Percentiles rank a stretch among this genome's conserved stretches.
These are phyloP conservation scores for Artemisia tridentata DNA, from an alignment of 129 eudicot genomes.

Conservation along the genomic window DNA sequence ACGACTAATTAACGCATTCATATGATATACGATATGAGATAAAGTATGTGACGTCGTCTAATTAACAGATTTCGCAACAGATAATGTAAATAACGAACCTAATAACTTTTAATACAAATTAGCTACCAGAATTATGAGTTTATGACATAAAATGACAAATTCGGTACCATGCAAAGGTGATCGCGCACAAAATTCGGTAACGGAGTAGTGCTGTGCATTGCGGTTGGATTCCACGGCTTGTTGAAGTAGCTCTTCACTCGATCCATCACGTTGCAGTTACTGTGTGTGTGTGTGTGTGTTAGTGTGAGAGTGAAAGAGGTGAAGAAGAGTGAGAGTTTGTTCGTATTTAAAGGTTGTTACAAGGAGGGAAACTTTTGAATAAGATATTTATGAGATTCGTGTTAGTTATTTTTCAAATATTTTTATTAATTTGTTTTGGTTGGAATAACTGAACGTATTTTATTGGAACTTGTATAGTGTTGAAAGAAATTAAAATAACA, in stretches of 20 bases:
- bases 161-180: neutral
- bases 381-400: neutral
- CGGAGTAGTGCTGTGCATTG: neutral
- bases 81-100: too few species aligned
- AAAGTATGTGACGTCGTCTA: neutral
- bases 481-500: too few species aligned
- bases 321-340: neutral
- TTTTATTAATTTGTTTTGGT: too few species aligned
- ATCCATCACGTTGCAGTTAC: neutral
- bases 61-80: neutral
- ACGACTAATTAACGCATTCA: neutral
- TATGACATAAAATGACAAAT: too few species aligned
- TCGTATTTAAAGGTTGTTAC: neutral
- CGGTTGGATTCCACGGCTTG: neutral
- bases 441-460: too few species aligned
- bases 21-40: neutral
- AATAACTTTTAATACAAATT: too few species aligned
- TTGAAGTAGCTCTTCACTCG: neutral
- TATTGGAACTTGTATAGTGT: too few species aligned
- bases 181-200: neutral
- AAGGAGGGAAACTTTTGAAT: constrained; percentile 3
- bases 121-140: too few species aligned
- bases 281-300: neutral
- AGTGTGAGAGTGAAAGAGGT: neutral
- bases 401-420: too few species aligned